Conservation (phyloP, 1,139 yeast species). For the Geotrichum citri-aurantii region DNA sequence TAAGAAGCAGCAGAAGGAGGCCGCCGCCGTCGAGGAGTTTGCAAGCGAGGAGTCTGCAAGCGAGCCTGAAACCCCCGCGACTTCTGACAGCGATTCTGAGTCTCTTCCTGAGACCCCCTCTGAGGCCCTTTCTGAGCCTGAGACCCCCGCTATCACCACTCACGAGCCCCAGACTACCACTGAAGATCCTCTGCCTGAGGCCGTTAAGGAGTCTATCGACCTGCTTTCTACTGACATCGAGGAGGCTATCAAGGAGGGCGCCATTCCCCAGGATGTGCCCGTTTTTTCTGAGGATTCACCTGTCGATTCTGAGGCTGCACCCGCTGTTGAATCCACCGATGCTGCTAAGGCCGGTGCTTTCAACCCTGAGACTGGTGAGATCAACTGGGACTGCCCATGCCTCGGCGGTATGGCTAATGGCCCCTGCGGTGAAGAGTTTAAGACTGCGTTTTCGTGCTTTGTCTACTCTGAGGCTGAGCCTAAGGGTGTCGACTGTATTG, state of each 20-base stretch:
- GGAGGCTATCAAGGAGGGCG: slow-evolving; percentile 9
- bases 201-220: slow-evolving; percentile 7
- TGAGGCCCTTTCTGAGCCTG: background rate
- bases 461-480: slow-evolving; percentile 94
- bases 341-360: slow-evolving; percentile 46
- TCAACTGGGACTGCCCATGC: slow-evolving; percentile 99
- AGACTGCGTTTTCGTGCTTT: slow-evolving; percentile 93
- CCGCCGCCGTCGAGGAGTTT: background rate
- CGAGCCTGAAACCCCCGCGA: background rate
- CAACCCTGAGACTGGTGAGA: slow-evolving; percentile 97
- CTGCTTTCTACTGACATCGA: slow-evolving; percentile 7
- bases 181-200: background rate
- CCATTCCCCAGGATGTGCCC: slow-evolving; percentile 3
- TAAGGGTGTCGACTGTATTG: slow-evolving; percentile 94
- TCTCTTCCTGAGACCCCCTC: background rate
- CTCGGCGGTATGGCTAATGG: slow-evolving; percentile 99
- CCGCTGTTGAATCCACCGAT: slow-evolving; percentile 18
- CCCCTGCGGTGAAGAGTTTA: slow-evolving; percentile 97
- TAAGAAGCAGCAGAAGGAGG: slow-evolving; percentile 3
- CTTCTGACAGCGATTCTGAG: background rate
- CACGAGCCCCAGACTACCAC: background rate
- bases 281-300: no score
- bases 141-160: background rate
- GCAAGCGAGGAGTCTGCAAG: background rate
- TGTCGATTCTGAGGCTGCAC: background rate